Percentiles rank a stretch among this genome's conserved stretches.
Conservation (phyloP, 805 yeast species). For the Candida vartiovaarae region DNA sequence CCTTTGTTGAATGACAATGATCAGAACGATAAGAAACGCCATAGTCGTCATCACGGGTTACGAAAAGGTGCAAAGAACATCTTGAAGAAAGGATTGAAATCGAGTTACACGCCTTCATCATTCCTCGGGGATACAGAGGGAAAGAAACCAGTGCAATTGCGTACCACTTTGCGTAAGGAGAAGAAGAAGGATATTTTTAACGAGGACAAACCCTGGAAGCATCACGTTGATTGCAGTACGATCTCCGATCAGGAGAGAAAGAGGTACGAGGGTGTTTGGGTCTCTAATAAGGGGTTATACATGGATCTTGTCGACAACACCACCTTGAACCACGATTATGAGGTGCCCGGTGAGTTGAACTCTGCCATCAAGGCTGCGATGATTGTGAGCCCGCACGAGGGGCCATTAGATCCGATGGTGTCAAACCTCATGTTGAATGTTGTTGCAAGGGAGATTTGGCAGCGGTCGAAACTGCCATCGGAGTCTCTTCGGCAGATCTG, state of each 20-base stretch:
- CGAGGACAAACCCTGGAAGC: slow-evolving; percentile 92
- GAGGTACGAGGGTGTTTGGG: slow-evolving; percentile 93
- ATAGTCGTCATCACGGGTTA: slow-evolving; percentile 6
- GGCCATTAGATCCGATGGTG: slow-evolving; percentile 8
- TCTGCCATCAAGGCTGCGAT: slow-evolving; percentile 22
- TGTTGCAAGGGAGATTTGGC: slow-evolving; percentile 77
- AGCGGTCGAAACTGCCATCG: slow-evolving; percentile 62
- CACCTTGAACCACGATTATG: slow-evolving; percentile 10
- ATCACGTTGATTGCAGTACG: slow-evolving; percentile 53
- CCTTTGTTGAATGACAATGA: slow-evolving; percentile 10
- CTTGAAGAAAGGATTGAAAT: slow-evolving; percentile 17
- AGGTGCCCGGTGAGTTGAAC: slow-evolving; percentile 18
- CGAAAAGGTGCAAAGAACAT: slow-evolving; percentile 20
- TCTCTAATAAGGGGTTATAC: slow-evolving; percentile 69
- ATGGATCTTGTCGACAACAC: slow-evolving; percentile 27
- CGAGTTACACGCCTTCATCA: slow-evolving; percentile 2
- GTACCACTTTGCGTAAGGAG: slow-evolving; percentile 23
- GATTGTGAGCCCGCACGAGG: slow-evolving; percentile 24
- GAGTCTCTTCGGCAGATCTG: slow-evolving; percentile 57
- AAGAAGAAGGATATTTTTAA: slow-evolving; percentile 43
- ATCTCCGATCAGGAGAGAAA: slow-evolving; percentile 66
- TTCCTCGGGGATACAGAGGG: background rate
- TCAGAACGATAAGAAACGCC: slow-evolving; percentile 2
- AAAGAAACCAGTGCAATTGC: slow-evolving; percentile 17
- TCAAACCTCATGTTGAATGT: slow-evolving; percentile 27